Evolutionary conservation across 179 eudicot genomes (phyloP), one percentile per base, ranked within the genome.

Genomic region (Silene coronaria): DNA sequence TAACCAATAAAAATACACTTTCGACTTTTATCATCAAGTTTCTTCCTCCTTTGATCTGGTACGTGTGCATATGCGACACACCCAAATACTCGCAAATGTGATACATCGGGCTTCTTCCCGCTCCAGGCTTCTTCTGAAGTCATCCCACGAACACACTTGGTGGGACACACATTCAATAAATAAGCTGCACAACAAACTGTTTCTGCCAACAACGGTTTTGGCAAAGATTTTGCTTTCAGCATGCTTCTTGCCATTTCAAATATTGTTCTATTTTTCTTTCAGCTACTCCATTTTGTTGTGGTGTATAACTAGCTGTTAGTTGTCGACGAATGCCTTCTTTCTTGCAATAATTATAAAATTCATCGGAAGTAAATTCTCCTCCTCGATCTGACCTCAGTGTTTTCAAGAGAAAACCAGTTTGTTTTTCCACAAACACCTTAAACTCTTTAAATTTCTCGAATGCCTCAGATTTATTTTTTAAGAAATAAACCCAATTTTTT

Each of bases 211-310:
- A 24, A 51, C 48, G 62, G 74, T 34, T 71, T 51, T 71, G 74
- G 74, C 61, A 57, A 57, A 57, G 61, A 57, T 57, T 57, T 57
- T 57, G 61, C 22, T 57, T 17, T 53, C 9, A 70, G 14, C 73
- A 70, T 70, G 34, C 73, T 70, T 70, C 60, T 46, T 21, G 73
- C 34, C 73, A 70, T 70, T 32, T 46, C 60, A 46, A 70, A 70
- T 16, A 70, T 46, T 70, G 73, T 70, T 26, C 26, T 71, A 53
- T 71, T 69, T 23, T 23, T 69, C 19, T 42, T 23, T 69, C 30
- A 42, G 72, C 34, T 30, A 30, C 34, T 30, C 34, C 34, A 30
- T 30, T 1, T 30, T 30, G 34, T 30, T 30, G 34, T 6, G 61
- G 21, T 57, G 61, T 57, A 57, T 57, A 57, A 24, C 61, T 57